Conservation (phyloP, 352 stramenopile genomes). For the Globisporangium paroecandrum region DNA sequence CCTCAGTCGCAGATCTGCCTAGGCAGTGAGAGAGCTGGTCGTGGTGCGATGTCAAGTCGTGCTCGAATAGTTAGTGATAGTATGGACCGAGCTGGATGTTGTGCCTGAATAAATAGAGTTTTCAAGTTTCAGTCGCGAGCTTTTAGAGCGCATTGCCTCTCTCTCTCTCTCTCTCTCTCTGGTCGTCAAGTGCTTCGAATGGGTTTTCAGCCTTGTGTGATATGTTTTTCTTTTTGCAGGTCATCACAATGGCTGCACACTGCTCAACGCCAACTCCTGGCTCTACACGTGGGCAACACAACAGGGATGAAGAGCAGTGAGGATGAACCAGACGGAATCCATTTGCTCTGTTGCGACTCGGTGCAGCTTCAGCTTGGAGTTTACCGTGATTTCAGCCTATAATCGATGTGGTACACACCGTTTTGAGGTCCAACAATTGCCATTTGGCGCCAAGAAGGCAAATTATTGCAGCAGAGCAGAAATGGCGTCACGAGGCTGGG, state of each 20-base stretch:
- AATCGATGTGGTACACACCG: conserved; percentile 3
- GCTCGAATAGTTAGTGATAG: conserved; percentile 8
- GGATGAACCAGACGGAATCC: too few relatives aligned
- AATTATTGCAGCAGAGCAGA: too few relatives aligned
- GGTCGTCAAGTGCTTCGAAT: too few relatives aligned
- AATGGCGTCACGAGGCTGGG: conserved; percentile 44
- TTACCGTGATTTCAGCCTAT: background rate
- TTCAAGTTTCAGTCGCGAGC: background rate
- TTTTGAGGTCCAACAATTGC: background rate
- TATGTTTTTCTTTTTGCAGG: too few relatives aligned
- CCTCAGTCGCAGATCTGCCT: conserved; percentile 26
- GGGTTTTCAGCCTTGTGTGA: too few relatives aligned
- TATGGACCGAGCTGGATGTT: background rate
- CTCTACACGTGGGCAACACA: too few relatives aligned
- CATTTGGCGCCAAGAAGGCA: conserved; percentile 6
- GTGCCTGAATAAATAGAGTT: conserved; percentile 7
- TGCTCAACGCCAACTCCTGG: too few relatives aligned
- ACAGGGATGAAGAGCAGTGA: too few relatives aligned
- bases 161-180: too few relatives aligned
- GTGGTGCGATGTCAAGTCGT: background rate
- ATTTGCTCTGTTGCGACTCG: too few relatives aligned
- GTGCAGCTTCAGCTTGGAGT: too few relatives aligned
- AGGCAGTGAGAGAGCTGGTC: background rate
- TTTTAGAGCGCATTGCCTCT: background rate
- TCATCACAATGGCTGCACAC: too few relatives aligned